Conservation (phyloP, 139 green algal genomes). For the Zygnema cylindricum region DNA sequence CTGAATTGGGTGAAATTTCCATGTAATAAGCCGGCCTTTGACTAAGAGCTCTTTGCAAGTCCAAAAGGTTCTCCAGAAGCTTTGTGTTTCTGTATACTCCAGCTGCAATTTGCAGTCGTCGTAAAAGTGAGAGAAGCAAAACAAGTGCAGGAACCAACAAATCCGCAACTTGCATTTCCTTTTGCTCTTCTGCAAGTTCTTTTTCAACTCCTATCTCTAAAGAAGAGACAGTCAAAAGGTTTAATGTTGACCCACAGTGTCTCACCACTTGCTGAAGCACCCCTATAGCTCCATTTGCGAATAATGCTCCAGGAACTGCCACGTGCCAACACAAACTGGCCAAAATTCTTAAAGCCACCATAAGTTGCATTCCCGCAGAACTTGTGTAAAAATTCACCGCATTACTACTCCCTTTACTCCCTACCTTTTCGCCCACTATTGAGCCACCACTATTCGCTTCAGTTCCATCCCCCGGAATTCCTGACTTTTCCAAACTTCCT, state of each 20-base stretch:
- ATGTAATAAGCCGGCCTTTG: not conserved
- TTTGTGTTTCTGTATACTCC: not conserved
- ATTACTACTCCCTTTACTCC: not conserved
- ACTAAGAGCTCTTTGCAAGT: not conserved
- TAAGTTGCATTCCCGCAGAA: not conserved
- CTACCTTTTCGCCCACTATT: not conserved
- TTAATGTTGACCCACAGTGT: not conserved
- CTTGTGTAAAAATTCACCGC: not conserved
- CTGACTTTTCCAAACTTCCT: constrained; percentile 5
- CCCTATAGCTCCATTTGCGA: not conserved
- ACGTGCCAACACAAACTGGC: not conserved
- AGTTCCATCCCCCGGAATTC: not conserved
- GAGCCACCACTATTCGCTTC: not conserved
- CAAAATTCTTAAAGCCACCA: not conserved
- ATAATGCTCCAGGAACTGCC: not conserved
- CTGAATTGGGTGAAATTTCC: not conserved
- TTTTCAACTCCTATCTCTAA: constrained; percentile 5
- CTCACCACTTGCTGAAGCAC: constrained; percentile 12
- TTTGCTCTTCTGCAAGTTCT: constrained; percentile 4
- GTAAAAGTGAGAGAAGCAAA: not conserved
- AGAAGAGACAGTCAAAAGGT: not conserved
- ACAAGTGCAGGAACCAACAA: constrained; percentile 18
- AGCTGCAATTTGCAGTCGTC: not conserved
- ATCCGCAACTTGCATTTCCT: not conserved
- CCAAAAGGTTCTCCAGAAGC: not conserved